Base-by-base conservation (phyloP, 2,329 filamentous ascomycete genomes). In the Colletotrichum tofieldiae region DNA sequence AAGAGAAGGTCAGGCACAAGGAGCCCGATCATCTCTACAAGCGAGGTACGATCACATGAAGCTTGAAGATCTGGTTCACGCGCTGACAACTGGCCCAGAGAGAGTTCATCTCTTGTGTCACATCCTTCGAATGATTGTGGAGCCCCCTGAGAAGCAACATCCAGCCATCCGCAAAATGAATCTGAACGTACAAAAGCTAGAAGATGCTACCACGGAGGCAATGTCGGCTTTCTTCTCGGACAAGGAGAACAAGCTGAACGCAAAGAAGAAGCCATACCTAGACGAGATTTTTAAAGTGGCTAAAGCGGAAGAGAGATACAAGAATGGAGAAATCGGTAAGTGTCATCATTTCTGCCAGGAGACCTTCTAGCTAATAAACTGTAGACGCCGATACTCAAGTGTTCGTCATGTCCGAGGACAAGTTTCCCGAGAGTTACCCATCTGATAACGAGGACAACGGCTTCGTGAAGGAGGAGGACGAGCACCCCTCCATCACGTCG, bases 1-100 rank as follows among this genome's bases (percentile, higher is more conserved):
- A 87, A 45, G 85, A 89, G 58, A 86, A 85, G 54, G 90, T 93
- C 64, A 86, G 89, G 16, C 92, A 94, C 79, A 92, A 89, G 77
- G 93, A 94, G 80, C 93, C 93, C 0, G 93, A 94, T 77, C 93
- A 94, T 81, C 82, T 93, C 59, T 88, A 89, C 76, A 93, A 92
- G 78, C 84, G 87, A 77, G 91, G 92, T 93, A 80, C 77, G 84
- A 77, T 43, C 2, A 26, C 39, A 26, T 29, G 66, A 23, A 58
- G 54, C 16, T 18, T 29, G 16, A 20, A 29, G 29, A 47, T 41
- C 2, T 26, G 8, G 37, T 32, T 47, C 18, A 43, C 9, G 18
- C 56, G 65, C 75, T 77, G 64, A 77, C 60, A 29, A n/a, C 32
- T 20, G 32, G 23, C 51, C 3, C 72, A 92, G 90, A 92, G 76